Evolutionary conservation across 768 basidiomycete genomes (phyloP).

Genomic region (Hypholoma fasciculare): DNA sequence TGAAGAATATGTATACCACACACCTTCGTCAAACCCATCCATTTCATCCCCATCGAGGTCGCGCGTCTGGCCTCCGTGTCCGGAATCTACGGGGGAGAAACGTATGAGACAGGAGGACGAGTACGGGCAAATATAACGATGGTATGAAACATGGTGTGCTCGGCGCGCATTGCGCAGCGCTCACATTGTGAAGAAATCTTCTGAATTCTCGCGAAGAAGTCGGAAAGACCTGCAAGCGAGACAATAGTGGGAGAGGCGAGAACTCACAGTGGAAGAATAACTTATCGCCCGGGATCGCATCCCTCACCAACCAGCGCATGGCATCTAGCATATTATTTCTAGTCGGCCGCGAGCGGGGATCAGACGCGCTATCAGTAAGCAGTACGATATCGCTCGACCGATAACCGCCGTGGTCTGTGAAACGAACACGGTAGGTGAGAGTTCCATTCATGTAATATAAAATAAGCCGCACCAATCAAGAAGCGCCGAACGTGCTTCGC

Average conservation of each 20-base stretch:
- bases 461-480: constrained; percentile 48
- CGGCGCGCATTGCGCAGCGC: too few species aligned
- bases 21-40: constrained; percentile 81
- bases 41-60: constrained; percentile 79
- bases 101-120: not conserved
- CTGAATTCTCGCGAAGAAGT: too few species aligned
- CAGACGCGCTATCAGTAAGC: constrained; percentile 59
- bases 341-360: constrained; percentile 44
- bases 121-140: not conserved
- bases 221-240: too few species aligned
- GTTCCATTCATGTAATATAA: not conserved
- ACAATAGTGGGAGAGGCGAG: not conserved
- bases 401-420: constrained; percentile 46
- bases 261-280: constrained; percentile 74
- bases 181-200: too few species aligned
- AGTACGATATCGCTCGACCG: constrained; percentile 63
- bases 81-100: constrained; percentile 59
- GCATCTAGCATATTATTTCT: constrained; percentile 47
- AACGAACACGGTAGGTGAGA: not conserved
- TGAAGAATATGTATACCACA: not conserved
- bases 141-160: not conserved
- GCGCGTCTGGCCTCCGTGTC: constrained; percentile 90
- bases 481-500: constrained; percentile 69
- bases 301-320: constrained; percentile 64
- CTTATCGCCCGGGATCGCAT: constrained; percentile 69